A percentile compares a stretch with the other conserved stretches of the same genome.
These are phyloP conservation scores for Naegleria fowleri DNA, from an alignment of 208 protist genomes.

Conservation along the genomic window DNA sequence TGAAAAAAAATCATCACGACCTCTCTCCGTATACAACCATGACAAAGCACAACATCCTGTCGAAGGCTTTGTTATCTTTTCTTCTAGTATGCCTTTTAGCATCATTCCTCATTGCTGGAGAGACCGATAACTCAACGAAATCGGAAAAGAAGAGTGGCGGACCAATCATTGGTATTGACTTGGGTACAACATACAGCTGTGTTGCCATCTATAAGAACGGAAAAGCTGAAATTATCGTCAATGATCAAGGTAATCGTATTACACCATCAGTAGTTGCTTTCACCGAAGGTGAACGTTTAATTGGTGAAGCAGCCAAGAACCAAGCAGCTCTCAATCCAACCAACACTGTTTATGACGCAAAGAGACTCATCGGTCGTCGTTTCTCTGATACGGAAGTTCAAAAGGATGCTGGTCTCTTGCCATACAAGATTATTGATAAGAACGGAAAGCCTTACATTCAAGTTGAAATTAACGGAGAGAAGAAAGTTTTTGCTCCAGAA, in stretches of 20 bases:
- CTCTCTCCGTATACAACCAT: background rate
- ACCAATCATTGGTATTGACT: conserved; percentile 24
- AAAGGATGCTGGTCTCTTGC: conserved; percentile 86
- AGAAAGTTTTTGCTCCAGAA: conserved; percentile 75
- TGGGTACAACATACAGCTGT: conserved; percentile 90
- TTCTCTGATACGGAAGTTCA: conserved; percentile 81
- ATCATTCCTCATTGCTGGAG: background rate
- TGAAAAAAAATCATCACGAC: background rate
- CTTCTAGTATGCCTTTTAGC: background rate
- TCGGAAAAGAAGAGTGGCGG: background rate
- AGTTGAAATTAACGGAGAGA: conserved; percentile 52
- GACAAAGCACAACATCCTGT: background rate
- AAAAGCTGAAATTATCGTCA: conserved; percentile 96
- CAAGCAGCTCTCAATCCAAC: conserved; percentile 75
- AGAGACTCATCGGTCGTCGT: conserved; percentile 71
- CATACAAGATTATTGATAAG: conserved; percentile 79
- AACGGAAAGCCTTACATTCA: conserved; percentile 67
- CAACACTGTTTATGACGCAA: conserved; percentile 87
- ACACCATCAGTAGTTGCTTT: conserved; percentile 98
- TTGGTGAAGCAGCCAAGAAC: conserved; percentile 93
- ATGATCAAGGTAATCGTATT: conserved; percentile 97
- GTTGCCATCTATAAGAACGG: conserved; percentile 89
- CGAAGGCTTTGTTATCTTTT: background rate
- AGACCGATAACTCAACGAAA: background rate
- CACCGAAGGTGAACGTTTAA: conserved; percentile 82